These are phyloP conservation scores for Lichtheimia ornata DNA, from an alignment of 371 early-diverging fungal species.

Conservation along the genomic window DNA sequence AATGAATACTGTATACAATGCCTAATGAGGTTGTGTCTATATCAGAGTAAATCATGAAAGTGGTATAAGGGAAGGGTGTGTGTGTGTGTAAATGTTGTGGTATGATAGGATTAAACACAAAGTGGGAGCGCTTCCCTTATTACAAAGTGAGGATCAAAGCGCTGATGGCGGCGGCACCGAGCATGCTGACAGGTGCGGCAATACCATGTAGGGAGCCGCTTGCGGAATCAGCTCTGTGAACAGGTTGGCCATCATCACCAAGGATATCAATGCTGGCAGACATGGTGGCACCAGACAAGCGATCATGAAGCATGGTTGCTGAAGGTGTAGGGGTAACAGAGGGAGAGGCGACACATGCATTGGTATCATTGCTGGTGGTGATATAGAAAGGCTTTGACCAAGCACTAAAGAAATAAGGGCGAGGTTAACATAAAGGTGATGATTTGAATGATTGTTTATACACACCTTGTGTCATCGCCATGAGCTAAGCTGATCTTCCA, in stretches of 20 bases:
- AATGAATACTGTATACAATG: too few relatives aligned
- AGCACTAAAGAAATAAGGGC: not conserved
- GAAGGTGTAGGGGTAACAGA: not conserved
- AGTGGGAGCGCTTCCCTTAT: too few relatives aligned
- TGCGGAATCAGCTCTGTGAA: not conserved
- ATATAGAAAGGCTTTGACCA: not conserved
- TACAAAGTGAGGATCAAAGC: too few relatives aligned
- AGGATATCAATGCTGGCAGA: slow-evolving; percentile 3
- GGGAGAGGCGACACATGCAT: not conserved
- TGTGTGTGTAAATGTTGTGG: too few relatives aligned
- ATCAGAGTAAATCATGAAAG: too few relatives aligned
- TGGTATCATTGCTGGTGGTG: not conserved
- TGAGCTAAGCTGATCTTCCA: not conserved
- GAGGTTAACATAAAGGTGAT: not conserved
- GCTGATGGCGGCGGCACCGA: too few relatives aligned
- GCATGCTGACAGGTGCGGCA: too few relatives aligned
- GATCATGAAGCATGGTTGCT: not conserved
- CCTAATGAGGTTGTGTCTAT: too few relatives aligned
- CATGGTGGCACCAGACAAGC: not conserved
- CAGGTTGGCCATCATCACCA: not conserved
- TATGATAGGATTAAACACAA: too few relatives aligned
- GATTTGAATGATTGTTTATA: not conserved
- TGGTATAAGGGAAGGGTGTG: too few relatives aligned
- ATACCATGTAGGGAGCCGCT: not conserved
- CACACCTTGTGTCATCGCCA: not conserved